Base-by-base conservation (phyloP, 306 rosid genomes). In the Citrullus mucosospermus region DNA sequence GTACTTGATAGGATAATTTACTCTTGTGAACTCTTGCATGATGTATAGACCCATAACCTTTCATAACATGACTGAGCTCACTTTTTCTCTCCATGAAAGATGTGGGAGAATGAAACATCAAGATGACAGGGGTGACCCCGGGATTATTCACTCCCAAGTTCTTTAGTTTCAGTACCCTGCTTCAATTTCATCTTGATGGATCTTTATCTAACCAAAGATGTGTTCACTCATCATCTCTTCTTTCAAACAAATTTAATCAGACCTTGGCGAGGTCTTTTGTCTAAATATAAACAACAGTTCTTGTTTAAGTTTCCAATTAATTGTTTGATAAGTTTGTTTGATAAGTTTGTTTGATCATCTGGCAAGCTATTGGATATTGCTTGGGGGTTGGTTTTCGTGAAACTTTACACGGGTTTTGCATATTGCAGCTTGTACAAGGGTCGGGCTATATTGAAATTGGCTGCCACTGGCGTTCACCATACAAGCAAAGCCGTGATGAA, bases 371-470 rank as follows among this genome's bases (percentile, higher is more conserved):
- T 18, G 4, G 22, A 34, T 18, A 39, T n/a, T 32, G 30, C 73
- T 36, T n/a, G 14, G 51, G 25, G 28, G 5, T 12, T 72, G 9
- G 22, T 17, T 73, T 41, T 30, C 9, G 14, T 73, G 46, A 2
- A 22, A 48, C 59, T 28, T 59, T 48, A 56, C 50, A 2, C 6
- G 20, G 39, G 22, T 53, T 81, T 77, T 68, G 30, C 51, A 65
- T 22, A 57, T 66, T 63, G 76, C 91, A 95, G 99, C 81, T 81
- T 95, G 84, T 95, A 95, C 84, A 75, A 65, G 80, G 85, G 85
- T 56, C 97, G 97, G 53, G 88, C 90, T 0, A 75, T 88, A 77
- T 41, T 92, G 74, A 92, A 85, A 85, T 20, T 87, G 75, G 99
- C 97, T 1, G 92, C 97, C 0, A 80, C 80, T 84, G 97, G 97